Base-by-base conservation (phyloP, 352 stramenopile genomes). In the Phytophthora uliginosa region DNA sequence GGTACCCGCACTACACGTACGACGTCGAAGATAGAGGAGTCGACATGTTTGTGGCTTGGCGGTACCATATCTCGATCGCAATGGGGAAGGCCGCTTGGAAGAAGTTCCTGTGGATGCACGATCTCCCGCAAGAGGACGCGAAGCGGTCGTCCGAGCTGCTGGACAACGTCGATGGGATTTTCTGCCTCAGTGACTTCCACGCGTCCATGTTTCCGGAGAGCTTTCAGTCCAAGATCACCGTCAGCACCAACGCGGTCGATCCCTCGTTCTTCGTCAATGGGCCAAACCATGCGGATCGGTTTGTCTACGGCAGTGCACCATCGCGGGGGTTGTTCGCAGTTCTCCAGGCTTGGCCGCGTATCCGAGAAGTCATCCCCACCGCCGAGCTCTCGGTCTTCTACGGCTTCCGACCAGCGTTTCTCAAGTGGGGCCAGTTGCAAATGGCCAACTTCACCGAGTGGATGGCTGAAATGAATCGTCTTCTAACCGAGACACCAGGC, bases 1-100 rank as follows among this genome's bases (percentile, higher is more conserved):
- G 88, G 88, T 95, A 95, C 59, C 86, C 90, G 1, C 81, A 92
- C 34, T 79, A 86, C 26, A 52, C 82, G 13, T 98, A 92, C 72
- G 84, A 98, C 59, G 59, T 83, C 1, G 64, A 86, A 0, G 82
- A 93, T 28, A 42, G 24, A 18, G 66, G 50, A 22, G 78, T 95
- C 3, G 90, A 98, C 62, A 76, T 98, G 36, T 98, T 98, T 62
- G 77, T 98, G 17, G 92, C 95, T 17, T 98, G 95, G 95, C 71
- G 95, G 2, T 97, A 98, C 45, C 81, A 95, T 74, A 87, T 96
- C 36, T 97, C 91, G 13, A 68, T 97, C 34, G 78, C 82, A 0
- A 52, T 97, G 12, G 86, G 79, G 2, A 50, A 60, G 7, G 54
- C 50, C 8, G 85, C 79, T 34, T 70, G 59, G 1, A 68, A 74